A percentile compares a stretch with the other conserved stretches of the same genome.
Evolutionary conservation across 140 eudicot species (phyloP).

Genomic region (Anethum foeniculum): DNA sequence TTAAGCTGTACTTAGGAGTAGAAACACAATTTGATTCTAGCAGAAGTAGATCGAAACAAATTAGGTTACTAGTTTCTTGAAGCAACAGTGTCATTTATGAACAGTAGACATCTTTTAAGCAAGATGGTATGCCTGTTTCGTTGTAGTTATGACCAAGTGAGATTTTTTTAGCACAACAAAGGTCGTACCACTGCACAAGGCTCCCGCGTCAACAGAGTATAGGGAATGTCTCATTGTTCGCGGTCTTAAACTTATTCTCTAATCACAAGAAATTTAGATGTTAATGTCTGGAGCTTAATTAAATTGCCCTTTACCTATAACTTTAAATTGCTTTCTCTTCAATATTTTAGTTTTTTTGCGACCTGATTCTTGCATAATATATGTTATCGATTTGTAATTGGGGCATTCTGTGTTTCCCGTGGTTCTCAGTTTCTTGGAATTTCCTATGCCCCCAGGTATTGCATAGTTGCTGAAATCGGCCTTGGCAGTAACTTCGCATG

Average conservation of each 20-base stretch:
- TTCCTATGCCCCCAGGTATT: conserved; percentile 61
- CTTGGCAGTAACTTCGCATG: conserved; percentile 76
- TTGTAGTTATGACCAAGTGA: not conserved
- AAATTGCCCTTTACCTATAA: not conserved
- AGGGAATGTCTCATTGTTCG: not conserved
- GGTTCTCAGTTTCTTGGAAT: conserved; percentile 75
- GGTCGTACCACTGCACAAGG: not conserved
- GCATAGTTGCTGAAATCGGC: conserved; percentile 92
- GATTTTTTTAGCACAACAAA: not conserved
- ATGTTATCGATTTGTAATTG: not conserved
- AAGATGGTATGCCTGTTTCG: not conserved
- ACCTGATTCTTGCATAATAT: not conserved
- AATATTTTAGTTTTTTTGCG: not conserved
- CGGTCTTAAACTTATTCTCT: not conserved
- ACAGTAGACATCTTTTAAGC: too few species aligned
- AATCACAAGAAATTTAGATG: not conserved
- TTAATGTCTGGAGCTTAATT: not conserved
- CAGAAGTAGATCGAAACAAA: not conserved
- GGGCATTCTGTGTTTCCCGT: not conserved
- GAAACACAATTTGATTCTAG: not conserved
- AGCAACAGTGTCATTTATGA: too few species aligned
- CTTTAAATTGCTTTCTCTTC: not conserved
- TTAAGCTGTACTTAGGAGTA: not conserved
- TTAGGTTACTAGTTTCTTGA: not conserved
- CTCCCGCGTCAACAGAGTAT: not conserved